These are phyloP conservation scores for Daldinia decipiens DNA, from an alignment of 495 filamentous ascomycete species.

Conservation along the genomic window DNA sequence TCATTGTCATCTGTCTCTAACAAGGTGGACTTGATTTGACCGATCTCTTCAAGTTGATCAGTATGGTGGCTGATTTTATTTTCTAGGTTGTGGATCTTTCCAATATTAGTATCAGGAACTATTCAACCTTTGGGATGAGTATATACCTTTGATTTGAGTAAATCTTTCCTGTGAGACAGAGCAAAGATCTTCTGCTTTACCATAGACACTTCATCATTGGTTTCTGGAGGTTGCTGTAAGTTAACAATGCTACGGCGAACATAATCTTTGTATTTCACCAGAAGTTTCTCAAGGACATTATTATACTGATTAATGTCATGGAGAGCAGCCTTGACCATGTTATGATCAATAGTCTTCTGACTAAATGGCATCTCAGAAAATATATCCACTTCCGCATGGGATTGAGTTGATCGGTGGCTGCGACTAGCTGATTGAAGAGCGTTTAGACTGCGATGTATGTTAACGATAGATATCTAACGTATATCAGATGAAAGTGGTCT, in stretches of 20 bases:
- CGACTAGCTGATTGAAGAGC: background rate
- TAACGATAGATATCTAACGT: background rate
- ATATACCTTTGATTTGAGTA: constrained; percentile 27
- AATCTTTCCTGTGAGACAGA: constrained; percentile 20
- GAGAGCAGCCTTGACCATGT: constrained; percentile 10
- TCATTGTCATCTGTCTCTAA: background rate
- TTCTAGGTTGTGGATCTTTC: constrained; percentile 28
- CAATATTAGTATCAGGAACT: constrained; percentile 5
- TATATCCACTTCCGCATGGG: background rate
- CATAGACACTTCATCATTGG: constrained; percentile 1
- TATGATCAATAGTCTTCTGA: constrained; percentile 24
- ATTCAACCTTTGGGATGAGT: background rate
- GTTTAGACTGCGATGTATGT: constrained; percentile 14
- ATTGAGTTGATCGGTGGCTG: background rate
- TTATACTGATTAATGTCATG: constrained; percentile 40
- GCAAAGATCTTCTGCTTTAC: constrained; percentile 23
- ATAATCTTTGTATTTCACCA: constrained; percentile 35
- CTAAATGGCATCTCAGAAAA: constrained; percentile 17
- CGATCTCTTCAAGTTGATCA: constrained; percentile 5
- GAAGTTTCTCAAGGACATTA: constrained; percentile 30
- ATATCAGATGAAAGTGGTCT: background rate
- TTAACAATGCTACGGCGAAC: constrained; percentile 24
- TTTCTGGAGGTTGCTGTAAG: constrained; percentile 5
- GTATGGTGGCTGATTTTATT: constrained; percentile 13
- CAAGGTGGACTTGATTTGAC: background rate